Evolutionary conservation across 139 green algal genomes (phyloP).

Genomic region (Volvox africanus): DNA sequence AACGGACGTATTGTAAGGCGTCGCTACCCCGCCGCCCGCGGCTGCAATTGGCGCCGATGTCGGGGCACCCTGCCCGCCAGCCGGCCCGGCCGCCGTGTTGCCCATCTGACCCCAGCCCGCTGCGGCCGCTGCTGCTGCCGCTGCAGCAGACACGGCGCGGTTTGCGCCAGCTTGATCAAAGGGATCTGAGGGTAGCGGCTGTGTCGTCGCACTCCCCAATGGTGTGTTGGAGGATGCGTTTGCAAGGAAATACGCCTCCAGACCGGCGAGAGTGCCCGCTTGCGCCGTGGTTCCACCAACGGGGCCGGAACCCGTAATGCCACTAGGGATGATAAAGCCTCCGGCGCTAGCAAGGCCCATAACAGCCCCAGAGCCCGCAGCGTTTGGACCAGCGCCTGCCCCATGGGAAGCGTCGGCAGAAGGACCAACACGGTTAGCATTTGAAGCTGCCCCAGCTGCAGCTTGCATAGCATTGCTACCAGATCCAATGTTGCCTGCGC

Average conservation of each 20-base stretch:
- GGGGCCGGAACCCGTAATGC: too few species aligned
- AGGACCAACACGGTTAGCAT: too few species aligned
- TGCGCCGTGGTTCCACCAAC: constrained; percentile 58
- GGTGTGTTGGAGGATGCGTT: not conserved
- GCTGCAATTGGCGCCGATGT: not conserved
- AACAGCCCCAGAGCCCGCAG: not conserved
- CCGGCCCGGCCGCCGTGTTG: not conserved
- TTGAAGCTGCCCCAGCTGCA: not conserved
- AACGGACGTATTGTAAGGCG: not conserved
- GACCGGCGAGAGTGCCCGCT: constrained; percentile 55
- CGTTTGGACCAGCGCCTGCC: too few species aligned
- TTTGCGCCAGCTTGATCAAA: constrained; percentile 20
- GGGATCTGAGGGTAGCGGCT: constrained; percentile 33
- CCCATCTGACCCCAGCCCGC: not conserved
- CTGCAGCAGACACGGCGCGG: not conserved
- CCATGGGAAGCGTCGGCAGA: too few species aligned
- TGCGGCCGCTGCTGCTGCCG: not conserved
- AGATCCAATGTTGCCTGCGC: too few species aligned
- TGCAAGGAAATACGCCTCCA: constrained; percentile 7
- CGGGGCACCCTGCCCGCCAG: not conserved
- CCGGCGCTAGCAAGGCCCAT: not conserved
- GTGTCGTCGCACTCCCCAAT: not conserved
- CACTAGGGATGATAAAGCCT: too few species aligned
- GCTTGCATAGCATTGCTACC: not conserved
- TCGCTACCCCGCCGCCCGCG: not conserved